A percentile compares a stretch with the other conserved stretches of the same genome.
Conservation (phyloP, 306 rosid genomes). For the Rubus parviflorus region DNA sequence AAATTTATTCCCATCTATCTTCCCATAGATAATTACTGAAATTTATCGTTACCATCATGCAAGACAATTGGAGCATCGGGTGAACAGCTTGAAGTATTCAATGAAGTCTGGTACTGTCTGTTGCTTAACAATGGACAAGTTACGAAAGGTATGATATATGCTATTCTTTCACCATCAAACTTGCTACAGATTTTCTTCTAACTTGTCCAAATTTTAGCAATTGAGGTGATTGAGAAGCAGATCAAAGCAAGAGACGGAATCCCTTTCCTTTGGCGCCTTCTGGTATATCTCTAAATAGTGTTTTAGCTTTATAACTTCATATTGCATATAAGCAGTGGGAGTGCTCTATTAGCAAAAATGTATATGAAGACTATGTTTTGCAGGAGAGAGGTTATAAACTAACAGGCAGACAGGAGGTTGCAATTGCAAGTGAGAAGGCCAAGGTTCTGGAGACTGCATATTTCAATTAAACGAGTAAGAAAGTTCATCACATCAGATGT, state of each 20-base stretch:
- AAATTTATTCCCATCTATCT: neutral
- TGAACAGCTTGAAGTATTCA: constrained; percentile 86
- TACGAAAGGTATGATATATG: constrained; percentile 46
- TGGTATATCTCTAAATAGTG: constrained; percentile 40
- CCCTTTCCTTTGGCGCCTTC: constrained; percentile 72
- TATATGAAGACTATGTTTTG: neutral
- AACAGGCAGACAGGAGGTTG: constrained; percentile 59
- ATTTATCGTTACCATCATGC: constrained; percentile 5
- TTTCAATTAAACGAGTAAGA: constrained; percentile 34
- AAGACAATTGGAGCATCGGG: constrained; percentile 85
- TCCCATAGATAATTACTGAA: neutral
- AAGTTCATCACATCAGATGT: neutral
- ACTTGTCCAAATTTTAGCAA: constrained; percentile 41
- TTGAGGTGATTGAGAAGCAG: constrained; percentile 55
- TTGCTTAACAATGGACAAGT: constrained; percentile 61
- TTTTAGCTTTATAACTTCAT: neutral
- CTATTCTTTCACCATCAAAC: neutral
- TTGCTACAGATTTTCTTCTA: constrained; percentile 13
- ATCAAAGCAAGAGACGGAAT: constrained; percentile 57
- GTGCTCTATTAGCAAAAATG: neutral
- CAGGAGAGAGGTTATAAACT: constrained; percentile 74
- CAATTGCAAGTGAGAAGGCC: constrained; percentile 53
- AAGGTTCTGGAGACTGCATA: constrained; percentile 58
- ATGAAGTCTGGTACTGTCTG: constrained; percentile 75
- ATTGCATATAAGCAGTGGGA: neutral